A percentile compares a stretch with the other conserved stretches of the same genome.
These are phyloP conservation scores for Saccharomycopsis sp. DNA, from an alignment of 805 yeast genomes.

Conservation along the genomic window DNA sequence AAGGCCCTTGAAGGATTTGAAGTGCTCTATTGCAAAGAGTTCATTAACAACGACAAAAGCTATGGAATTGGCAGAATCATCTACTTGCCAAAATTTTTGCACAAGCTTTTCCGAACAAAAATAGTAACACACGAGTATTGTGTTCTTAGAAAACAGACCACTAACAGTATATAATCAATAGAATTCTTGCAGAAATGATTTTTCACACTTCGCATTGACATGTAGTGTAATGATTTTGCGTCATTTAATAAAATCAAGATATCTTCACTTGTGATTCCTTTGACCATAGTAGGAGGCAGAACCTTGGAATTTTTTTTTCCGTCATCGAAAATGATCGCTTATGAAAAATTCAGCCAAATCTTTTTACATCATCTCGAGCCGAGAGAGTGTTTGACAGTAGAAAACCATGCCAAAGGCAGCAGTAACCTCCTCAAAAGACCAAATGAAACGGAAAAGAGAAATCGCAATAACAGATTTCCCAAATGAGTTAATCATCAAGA, in stretches of 20 bases:
- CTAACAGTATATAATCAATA: neutral
- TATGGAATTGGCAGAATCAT: conserved; percentile 47
- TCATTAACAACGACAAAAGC: conserved; percentile 50
- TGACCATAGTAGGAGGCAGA: no score
- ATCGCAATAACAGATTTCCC: neutral
- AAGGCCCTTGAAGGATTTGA: conserved; percentile 37
- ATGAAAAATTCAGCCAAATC: neutral
- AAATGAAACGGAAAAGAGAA: neutral
- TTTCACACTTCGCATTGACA: no score
- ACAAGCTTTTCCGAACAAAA: conserved; percentile 28
- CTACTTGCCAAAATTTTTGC: conserved; percentile 38
- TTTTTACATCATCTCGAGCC: neutral
- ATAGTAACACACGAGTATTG: conserved; percentile 48
- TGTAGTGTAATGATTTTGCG: no score
- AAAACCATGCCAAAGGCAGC: neutral
- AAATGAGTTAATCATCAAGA: neutral
- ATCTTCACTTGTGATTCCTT: no score
- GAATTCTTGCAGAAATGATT: neutral
- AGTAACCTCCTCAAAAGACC: neutral
- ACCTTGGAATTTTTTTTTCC: no score
- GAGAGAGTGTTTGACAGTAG: neutral
- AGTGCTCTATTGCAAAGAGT: conserved; percentile 38
- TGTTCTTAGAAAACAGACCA: conserved; percentile 29
- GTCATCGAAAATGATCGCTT: neutral
- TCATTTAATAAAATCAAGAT: no score